Evolutionary conservation across 1,139 yeast genomes (phyloP).

Genomic region (Blastobotrys serpentis): DNA sequence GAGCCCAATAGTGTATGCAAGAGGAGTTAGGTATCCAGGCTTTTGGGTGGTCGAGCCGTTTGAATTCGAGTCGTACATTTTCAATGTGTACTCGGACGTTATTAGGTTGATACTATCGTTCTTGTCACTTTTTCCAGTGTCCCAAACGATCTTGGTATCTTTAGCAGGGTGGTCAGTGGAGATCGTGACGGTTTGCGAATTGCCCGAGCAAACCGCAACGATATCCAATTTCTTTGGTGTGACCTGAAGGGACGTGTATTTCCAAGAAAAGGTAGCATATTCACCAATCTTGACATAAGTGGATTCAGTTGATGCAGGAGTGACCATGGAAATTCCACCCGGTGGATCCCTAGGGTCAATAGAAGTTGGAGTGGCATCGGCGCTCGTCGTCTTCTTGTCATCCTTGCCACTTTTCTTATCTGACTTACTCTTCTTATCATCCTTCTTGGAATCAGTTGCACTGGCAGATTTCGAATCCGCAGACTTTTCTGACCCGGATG

Average conservation of each 20-base stretch:
- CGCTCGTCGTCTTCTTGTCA: not conserved
- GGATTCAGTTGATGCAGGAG: constrained; percentile 38
- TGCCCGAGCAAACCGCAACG: constrained; percentile 40
- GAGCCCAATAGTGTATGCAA: constrained; percentile 37
- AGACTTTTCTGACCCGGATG: not conserved
- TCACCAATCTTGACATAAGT: constrained; percentile 43
- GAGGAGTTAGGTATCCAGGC: constrained; percentile 37
- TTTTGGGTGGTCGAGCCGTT: constrained; percentile 31
- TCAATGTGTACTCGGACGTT: constrained; percentile 40
- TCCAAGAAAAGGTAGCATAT: constrained; percentile 44
- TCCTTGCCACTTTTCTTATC: not conserved
- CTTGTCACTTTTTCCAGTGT: constrained; percentile 36
- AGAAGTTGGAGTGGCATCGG: constrained; percentile 27
- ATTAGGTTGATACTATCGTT: constrained; percentile 25
- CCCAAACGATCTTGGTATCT: constrained; percentile 40
- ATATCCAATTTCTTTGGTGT: constrained; percentile 41
- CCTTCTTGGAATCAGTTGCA: not conserved
- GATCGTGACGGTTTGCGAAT: constrained; percentile 40
- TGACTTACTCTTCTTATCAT: no score
- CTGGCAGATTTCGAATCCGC: not conserved
- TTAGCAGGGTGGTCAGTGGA: constrained; percentile 36
- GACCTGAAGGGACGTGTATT: constrained; percentile 38
- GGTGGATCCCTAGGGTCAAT: constrained; percentile 39
- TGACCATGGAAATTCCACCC: constrained; percentile 38
- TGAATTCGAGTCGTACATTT: constrained; percentile 38